These are phyloP conservation scores for Colletotrichum sp. DNA, from an alignment of 2,329 filamentous ascomycete species.

Conservation along the genomic window DNA sequence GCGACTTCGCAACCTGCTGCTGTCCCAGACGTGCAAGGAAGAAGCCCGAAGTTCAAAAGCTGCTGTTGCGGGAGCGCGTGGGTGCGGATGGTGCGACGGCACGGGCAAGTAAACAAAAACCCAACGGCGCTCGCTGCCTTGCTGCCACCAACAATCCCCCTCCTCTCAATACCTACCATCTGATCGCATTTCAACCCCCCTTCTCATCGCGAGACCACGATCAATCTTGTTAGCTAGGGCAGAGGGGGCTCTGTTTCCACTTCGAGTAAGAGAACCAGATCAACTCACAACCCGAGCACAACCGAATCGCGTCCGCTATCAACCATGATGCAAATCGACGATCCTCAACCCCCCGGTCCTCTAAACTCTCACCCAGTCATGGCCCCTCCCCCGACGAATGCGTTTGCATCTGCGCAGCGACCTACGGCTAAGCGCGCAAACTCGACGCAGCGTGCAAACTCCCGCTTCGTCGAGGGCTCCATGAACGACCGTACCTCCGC, in stretches of 20 bases:
- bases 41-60: constrained; percentile 5
- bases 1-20: background rate
- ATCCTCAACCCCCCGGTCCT: constrained; percentile 11
- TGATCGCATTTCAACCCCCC: background rate
- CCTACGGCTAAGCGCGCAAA: constrained; percentile 13
- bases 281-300: background rate
- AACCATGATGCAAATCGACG: constrained; percentile 5
- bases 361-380: constrained; percentile 21
- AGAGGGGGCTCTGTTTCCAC: background rate
- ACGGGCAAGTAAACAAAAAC: constrained; percentile 15
- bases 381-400: background rate
- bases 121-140: background rate
- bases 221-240: background rate
- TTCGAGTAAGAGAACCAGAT: background rate
- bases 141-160: background rate
- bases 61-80: background rate
- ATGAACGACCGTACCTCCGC: constrained; percentile 83
- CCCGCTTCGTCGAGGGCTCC: constrained; percentile 76
- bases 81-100: constrained; percentile 3
- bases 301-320: background rate
- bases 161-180: background rate
- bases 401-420: background rate
- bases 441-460: constrained; percentile 19
- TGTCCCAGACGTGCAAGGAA: constrained; percentile 1
- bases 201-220: background rate